Conservation (phyloP, 225 moss, liverwort and hornwort species). For the Climacium dendroides region DNA sequence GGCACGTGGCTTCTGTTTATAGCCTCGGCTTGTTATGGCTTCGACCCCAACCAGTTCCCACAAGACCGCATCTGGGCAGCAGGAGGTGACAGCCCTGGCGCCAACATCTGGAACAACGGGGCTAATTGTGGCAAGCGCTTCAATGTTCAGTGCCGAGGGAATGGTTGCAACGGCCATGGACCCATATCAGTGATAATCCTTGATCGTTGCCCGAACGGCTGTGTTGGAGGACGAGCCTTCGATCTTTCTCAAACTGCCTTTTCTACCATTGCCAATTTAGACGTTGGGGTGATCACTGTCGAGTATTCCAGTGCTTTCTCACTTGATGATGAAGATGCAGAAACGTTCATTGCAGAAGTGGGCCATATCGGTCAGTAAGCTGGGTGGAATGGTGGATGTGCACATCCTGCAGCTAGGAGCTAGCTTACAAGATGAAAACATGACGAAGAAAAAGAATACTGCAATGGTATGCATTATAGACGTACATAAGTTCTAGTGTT, state of each 20-base stretch:
- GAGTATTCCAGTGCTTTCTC: neutral
- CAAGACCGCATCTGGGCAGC: neutral
- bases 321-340: neutral
- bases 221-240: neutral
- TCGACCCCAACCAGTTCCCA: neutral
- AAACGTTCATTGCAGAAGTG: too few relatives aligned
- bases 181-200: slow-evolving; percentile 3
- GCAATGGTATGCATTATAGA: neutral
- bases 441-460: neutral
- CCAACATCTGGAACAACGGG: slow-evolving; percentile 18
- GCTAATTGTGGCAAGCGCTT: neutral
- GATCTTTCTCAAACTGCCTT: neutral
- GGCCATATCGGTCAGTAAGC: too few relatives aligned
- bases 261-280: neutral
- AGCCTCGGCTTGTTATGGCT: neutral
- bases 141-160: slow-evolving; percentile 3
- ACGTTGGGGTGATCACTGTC: neutral
- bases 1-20: neutral
- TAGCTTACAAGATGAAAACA: neutral
- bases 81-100: slow-evolving; percentile 7
- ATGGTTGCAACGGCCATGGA: slow-evolving; percentile 4
- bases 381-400: too few relatives aligned
- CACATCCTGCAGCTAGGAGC: too few relatives aligned
- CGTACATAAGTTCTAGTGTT: neutral
- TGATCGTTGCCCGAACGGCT: slow-evolving; percentile 21